Conservation (phyloP, 805 yeast species). For the Diddensiella santjacobensis region DNA sequence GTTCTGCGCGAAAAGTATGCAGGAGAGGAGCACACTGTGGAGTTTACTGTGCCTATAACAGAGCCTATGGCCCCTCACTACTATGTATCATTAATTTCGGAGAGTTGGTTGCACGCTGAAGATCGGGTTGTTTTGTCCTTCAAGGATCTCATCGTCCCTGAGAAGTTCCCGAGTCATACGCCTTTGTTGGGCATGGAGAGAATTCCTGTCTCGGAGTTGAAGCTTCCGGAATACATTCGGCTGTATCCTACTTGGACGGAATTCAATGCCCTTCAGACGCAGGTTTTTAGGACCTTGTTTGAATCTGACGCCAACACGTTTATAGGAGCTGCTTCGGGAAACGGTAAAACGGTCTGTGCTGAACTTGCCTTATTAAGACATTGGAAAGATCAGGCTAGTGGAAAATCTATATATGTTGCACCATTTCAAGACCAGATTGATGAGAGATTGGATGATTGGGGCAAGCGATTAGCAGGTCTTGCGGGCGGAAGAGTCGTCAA, state of each 20-base stretch:
- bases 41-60: constrained; percentile 57
- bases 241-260: constrained; percentile 44
- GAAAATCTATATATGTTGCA: constrained; percentile 68
- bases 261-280: constrained; percentile 75
- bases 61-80: constrained; percentile 66
- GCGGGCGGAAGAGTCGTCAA: constrained; percentile 57
- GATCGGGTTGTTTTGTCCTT: constrained; percentile 58
- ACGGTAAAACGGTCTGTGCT: constrained; percentile 69
- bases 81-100: constrained; percentile 69
- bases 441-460: constrained; percentile 48
- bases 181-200: constrained; percentile 50
- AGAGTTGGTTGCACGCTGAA: constrained; percentile 80
- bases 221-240: constrained; percentile 44
- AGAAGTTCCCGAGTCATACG: constrained; percentile 60
- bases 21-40: constrained; percentile 53
- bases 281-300: constrained; percentile 58
- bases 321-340: constrained; percentile 70
- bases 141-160: constrained; percentile 51
- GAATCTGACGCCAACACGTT: constrained; percentile 56
- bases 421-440: constrained; percentile 60
- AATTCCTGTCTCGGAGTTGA: constrained; percentile 47
- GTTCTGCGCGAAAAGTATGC: constrained; percentile 48
- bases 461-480: constrained; percentile 23
- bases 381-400: constrained; percentile 60
- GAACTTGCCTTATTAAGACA: constrained; percentile 69